These are phyloP conservation scores for Cairneyella variabilis DNA, from an alignment of 495 filamentous ascomycete genomes.

Conservation along the genomic window DNA sequence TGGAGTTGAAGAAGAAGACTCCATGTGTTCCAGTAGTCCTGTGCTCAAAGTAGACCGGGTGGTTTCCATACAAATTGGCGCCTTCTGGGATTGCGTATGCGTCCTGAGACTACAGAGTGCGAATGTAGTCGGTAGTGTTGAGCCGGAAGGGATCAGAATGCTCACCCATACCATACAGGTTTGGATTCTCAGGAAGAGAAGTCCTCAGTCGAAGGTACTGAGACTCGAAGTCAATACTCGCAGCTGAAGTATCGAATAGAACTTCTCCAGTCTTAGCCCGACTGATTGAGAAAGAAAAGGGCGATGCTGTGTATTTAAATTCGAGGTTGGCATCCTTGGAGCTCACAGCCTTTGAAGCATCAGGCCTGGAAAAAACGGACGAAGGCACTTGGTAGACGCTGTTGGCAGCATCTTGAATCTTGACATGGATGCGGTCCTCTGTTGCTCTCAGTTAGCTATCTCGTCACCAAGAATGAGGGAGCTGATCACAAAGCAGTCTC, in stretches of 20 bases:
- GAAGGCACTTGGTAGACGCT: constrained; percentile 77
- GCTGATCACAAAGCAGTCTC: constrained; percentile 57
- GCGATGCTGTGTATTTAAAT: constrained; percentile 61
- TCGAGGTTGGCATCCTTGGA: constrained; percentile 45
- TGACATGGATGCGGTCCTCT: constrained; percentile 78
- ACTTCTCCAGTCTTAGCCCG: constrained; percentile 60
- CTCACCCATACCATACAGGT: constrained; percentile 79
- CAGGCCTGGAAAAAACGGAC: constrained; percentile 63
- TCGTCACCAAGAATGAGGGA: constrained; percentile 15
- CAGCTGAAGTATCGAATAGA: constrained; percentile 74
- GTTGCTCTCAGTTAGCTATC: not conserved
- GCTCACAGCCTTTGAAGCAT: constrained; percentile 13
- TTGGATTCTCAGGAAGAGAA: constrained; percentile 58
- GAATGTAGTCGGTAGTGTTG: constrained; percentile 68
- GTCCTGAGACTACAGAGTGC: constrained; percentile 80
- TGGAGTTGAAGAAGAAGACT: constrained; percentile 78
- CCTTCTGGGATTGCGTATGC: constrained; percentile 56
- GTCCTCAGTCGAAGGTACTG: constrained; percentile 75
- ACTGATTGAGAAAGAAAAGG: constrained; percentile 75
- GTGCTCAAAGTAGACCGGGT: constrained; percentile 84
- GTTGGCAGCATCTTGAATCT: constrained; percentile 73
- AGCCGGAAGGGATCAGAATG: constrained; percentile 71
- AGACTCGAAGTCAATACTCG: constrained; percentile 69
- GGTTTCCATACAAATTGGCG: constrained; percentile 80
- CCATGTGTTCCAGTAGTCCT: constrained; percentile 68